Conservation (phyloP, 495 filamentous ascomycete genomes). For the Neurospora sp. region DNA sequence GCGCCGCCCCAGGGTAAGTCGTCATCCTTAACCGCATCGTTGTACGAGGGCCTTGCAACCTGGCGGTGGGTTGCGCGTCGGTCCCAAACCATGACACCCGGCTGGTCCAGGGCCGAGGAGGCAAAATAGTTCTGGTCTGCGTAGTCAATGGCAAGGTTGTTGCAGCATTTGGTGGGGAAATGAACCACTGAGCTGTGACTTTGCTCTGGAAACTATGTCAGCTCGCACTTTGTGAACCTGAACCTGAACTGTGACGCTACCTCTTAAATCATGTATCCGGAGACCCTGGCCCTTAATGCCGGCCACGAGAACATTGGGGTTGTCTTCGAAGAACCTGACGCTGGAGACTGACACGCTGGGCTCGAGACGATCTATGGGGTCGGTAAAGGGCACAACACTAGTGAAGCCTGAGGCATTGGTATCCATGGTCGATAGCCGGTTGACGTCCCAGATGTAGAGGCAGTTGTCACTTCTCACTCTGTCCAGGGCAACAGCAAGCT, state of each 20-base stretch:
- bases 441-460: constrained; percentile 89
- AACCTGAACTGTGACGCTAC: constrained; percentile 31
- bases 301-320: constrained; percentile 71
- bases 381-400: constrained; percentile 29
- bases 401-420: constrained; percentile 25
- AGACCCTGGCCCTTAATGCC: constrained; percentile 81
- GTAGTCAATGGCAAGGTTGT: constrained; percentile 84
- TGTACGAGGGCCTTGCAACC: constrained; percentile 33
- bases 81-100: constrained; percentile 84
- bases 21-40: constrained; percentile 37
- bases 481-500: constrained; percentile 82
- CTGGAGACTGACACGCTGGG: constrained; percentile 81
- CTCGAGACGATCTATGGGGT: constrained; percentile 63
- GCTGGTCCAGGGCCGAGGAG: constrained; percentile 60
- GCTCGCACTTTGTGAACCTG: background rate
- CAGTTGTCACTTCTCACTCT: constrained; percentile 87
- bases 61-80: constrained; percentile 52
- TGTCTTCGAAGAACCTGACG: constrained; percentile 80
- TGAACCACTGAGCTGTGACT: constrained; percentile 34
- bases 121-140: constrained; percentile 91
- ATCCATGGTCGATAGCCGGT: constrained; percentile 45
- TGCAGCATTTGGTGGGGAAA: constrained; percentile 74
- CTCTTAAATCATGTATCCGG: constrained; percentile 83
- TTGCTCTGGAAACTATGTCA: constrained; percentile 8
- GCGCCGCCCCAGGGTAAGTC: constrained; percentile 46